These are phyloP conservation scores for Hypoxylon lienhwacheense DNA, from an alignment of 495 filamentous ascomycete genomes.

Conservation along the genomic window DNA sequence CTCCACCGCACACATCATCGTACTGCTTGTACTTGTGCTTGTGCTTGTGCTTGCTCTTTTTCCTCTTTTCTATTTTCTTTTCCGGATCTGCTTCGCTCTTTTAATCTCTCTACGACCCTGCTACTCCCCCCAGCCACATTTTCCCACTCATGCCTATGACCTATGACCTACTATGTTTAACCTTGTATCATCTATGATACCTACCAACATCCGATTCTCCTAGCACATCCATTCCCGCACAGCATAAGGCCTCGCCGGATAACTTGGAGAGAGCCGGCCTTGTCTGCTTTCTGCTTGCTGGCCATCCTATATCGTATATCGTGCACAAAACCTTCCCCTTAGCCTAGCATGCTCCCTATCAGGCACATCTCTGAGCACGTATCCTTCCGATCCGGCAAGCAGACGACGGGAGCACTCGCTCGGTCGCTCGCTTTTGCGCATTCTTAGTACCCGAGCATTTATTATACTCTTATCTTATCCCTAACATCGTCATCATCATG, in stretches of 20 bases:
- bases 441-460: slow-evolving; percentile 14
- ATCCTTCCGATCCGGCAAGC: slow-evolving; percentile 3
- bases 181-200: slow-evolving; percentile 16
- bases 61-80: neutral
- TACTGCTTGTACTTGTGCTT: too few species aligned
- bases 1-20: slow-evolving; percentile 3
- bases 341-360: slow-evolving; percentile 15
- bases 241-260: slow-evolving; percentile 20
- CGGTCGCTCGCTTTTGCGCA: slow-evolving; percentile 9
- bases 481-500: slow-evolving; percentile 28
- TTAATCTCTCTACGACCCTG: neutral
- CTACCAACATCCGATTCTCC: slow-evolving; percentile 4
- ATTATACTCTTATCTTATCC: slow-evolving; percentile 21
- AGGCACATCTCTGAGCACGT: slow-evolving; percentile 10
- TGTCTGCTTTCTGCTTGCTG: slow-evolving; percentile 2
- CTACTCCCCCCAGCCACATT: neutral
- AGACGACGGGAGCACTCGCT: slow-evolving; percentile 7
- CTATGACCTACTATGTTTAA: slow-evolving; percentile 1
- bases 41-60: too few species aligned
- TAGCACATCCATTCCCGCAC: slow-evolving; percentile 12
- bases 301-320: slow-evolving; percentile 4
- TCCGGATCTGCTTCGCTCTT: neutral
- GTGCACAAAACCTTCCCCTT: slow-evolving; percentile 1
- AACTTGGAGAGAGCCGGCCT: slow-evolving; percentile 12
- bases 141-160: neutral